A percentile compares a stretch with the other conserved stretches of the same genome.
Conservation (phyloP, 2,329 filamentous ascomycete genomes). For the Colletotrichum aenigma region DNA sequence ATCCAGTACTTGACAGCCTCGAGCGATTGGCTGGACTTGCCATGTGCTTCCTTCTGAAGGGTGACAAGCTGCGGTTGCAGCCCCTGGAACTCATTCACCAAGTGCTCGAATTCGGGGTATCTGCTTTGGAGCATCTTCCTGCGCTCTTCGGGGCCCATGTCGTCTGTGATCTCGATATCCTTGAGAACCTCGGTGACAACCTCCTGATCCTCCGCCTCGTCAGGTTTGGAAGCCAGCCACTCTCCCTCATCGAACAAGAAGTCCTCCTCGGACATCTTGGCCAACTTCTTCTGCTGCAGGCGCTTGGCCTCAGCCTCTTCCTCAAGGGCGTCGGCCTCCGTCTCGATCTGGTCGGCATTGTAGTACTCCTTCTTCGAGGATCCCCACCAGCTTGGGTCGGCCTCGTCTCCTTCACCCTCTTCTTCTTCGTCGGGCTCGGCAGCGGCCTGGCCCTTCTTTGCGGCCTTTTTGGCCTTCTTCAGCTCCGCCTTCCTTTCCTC, state of each 20-base stretch:
- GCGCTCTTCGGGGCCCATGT: conserved; percentile 77
- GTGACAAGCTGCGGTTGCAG: conserved; percentile 69
- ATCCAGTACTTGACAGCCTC: conserved; percentile 77
- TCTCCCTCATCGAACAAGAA: conserved; percentile 92
- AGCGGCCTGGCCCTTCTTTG: conserved; percentile 36
- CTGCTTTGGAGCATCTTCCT: conserved; percentile 76
- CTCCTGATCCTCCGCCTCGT: conserved; percentile 55
- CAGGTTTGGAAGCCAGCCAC: conserved; percentile 69
- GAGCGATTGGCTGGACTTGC: conserved; percentile 56
- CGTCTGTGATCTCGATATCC: conserved; percentile 79
- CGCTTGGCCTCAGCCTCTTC: conserved; percentile 91
- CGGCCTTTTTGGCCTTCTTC: conserved; percentile 27
- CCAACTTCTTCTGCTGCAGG: conserved; percentile 87
- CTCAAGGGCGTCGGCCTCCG: conserved; percentile 75
- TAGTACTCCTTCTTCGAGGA: conserved; percentile 91
- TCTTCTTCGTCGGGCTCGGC: conserved; percentile 41
- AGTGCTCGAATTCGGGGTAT: conserved; percentile 90
- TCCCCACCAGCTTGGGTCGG: conserved; percentile 80
- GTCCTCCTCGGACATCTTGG: conserved; percentile 88
- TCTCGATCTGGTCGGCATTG: conserved; percentile 76
- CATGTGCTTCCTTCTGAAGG: conserved; percentile 62
- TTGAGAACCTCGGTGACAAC: conserved; percentile 88
- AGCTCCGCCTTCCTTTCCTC: conserved; percentile 33
- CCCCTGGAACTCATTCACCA: conserved; percentile 80
- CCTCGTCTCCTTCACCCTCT: conserved; percentile 57